Percentiles rank a stretch among this genome's conserved stretches.
Conservation (phyloP, 371 early-diverging fungal genomes). For the Syncephalastrum racemosum region DNA sequence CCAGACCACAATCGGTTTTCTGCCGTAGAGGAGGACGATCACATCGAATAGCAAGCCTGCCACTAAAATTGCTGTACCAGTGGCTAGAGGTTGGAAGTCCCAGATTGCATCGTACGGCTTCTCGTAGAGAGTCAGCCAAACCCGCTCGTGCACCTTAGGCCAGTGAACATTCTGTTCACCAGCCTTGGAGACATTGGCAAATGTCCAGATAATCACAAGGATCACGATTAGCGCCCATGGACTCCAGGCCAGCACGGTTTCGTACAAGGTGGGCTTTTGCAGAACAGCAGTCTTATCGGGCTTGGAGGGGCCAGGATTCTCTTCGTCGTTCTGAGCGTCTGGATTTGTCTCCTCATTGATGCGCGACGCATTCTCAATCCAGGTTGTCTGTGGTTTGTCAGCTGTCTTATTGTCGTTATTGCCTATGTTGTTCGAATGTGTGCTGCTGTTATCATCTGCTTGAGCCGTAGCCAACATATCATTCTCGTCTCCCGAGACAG, state of each 20-base stretch:
- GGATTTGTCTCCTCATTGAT: not conserved
- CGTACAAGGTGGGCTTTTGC: constrained; percentile 29
- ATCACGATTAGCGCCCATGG: constrained; percentile 49
- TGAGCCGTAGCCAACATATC: not conserved
- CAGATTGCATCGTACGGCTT: constrained; percentile 48
- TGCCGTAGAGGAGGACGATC: constrained; percentile 35
- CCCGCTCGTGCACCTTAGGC: constrained; percentile 41
- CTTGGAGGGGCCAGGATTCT: not conserved
- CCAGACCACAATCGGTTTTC: constrained; percentile 27
- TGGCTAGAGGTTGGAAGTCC: constrained; percentile 51
- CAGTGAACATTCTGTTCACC: constrained; percentile 36
- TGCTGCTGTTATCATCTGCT: not conserved
- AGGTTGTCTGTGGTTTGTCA: constrained; percentile 1
- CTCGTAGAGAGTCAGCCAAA: constrained; percentile 43
- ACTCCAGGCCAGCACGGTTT: constrained; percentile 44
- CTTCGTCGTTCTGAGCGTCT: constrained; percentile 10
- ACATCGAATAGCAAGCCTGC: constrained; percentile 28
- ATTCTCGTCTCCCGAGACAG: not conserved
- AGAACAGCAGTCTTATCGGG: constrained; percentile 8
- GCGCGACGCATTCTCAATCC: not conserved
- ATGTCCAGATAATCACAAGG: constrained; percentile 51
- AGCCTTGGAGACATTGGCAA: constrained; percentile 28
- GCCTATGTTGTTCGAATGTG: constrained; percentile 4
- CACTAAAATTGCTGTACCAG: constrained; percentile 48
- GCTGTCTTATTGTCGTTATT: not conserved